phyloP scores from a whole-genome alignment of 306 rosid genomes.

The Rubus parviflorus region DNA sequence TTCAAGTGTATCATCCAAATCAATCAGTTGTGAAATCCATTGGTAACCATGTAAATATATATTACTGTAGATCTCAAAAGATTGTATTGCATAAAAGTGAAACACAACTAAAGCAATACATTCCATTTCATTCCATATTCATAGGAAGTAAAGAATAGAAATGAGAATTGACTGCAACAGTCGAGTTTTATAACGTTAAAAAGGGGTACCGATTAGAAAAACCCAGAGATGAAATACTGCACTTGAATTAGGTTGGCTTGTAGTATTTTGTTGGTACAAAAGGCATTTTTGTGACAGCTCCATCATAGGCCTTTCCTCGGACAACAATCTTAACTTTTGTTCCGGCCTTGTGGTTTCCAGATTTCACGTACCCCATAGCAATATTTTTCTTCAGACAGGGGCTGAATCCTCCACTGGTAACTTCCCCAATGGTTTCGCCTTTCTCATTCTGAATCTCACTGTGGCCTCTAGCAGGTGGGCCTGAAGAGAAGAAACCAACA shows the following conservation, averaged over 20 bases:
- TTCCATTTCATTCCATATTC: conserved; percentile 24
- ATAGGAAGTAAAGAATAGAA: conserved; percentile 30
- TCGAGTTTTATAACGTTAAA: conserved; percentile 34
- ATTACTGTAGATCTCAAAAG: background rate
- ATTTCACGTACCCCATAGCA: conserved; percentile 96
- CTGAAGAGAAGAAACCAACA: conserved; percentile 82
- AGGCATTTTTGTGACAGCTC: conserved; percentile 91
- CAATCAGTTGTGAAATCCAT: background rate
- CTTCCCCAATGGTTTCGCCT: conserved; percentile 83
- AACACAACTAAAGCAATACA: conserved; percentile 12
- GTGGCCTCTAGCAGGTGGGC: conserved; percentile 97
- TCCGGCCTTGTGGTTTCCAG: conserved; percentile 91
- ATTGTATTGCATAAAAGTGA: background rate
- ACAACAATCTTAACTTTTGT: conserved; percentile 84
- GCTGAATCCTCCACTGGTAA: conserved; percentile 98
- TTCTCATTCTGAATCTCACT: conserved; percentile 84
- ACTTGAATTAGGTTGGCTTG: conserved; percentile 66
- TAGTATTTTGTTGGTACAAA: conserved; percentile 95
- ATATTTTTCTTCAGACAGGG: conserved; percentile 97
- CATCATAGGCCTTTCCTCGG: conserved; percentile 89
- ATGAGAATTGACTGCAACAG: conserved; percentile 37
- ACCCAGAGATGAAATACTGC: conserved; percentile 20
- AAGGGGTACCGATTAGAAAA: conserved; percentile 16
- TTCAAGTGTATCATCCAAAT: background rate
- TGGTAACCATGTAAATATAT: background rate